Evolutionary conservation across 495 filamentous ascomycete species (phyloP).

Genomic region (Podospora conica): DNA sequence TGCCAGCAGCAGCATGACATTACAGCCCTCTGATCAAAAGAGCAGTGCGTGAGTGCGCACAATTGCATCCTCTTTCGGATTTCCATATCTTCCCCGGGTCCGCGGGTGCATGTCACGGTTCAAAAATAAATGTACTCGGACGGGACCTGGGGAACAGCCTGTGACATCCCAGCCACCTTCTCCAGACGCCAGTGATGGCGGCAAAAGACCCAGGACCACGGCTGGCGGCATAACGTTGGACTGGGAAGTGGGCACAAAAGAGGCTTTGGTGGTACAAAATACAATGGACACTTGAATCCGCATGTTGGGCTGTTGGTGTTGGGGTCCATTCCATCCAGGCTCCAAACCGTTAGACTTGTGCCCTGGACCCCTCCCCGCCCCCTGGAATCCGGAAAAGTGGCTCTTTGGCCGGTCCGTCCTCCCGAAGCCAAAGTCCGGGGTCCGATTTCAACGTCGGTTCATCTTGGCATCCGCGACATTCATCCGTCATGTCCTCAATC

Average conservation of each 20-base stretch:
- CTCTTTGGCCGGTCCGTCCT: neutral
- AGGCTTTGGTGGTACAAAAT: neutral
- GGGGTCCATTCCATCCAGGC: neutral
- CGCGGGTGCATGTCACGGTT: neutral
- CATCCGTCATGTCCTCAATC: too few species aligned
- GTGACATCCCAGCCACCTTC: neutral
- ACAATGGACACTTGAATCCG: too few species aligned
- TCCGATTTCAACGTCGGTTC: neutral
- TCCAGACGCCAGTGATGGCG: neutral
- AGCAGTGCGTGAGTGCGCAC: neutral
- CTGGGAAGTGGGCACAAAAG: neutral
- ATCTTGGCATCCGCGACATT: neutral
- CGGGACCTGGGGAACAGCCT: neutral
- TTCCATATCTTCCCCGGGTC: neutral
- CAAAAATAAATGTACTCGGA: neutral
- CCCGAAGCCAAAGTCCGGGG: neutral
- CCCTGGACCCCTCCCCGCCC: neutral
- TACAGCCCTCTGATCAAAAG: neutral
- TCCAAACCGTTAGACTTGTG: neutral
- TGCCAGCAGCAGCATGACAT: neutral
- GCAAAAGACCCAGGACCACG: neutral
- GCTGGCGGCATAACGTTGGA: too few species aligned
- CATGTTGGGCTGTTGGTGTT: neutral
- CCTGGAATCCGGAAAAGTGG: neutral
- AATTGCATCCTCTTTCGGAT: neutral